Percentiles rank a stretch among this genome's conserved stretches.
Conservation (phyloP, 352 stramenopile species). For the Globisporangium acanthophoron region DNA sequence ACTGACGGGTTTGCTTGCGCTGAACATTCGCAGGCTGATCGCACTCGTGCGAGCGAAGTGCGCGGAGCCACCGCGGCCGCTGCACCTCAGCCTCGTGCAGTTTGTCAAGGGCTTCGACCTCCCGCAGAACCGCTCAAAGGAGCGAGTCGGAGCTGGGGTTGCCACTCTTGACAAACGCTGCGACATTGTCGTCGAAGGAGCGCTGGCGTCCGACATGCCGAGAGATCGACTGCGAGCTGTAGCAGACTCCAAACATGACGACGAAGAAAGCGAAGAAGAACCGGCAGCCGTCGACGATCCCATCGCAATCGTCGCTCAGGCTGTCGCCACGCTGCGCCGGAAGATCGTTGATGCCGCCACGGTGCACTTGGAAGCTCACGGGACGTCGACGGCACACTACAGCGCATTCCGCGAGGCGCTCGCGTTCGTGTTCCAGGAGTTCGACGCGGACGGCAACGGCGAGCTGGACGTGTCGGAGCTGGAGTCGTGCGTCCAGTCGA, state of each 20-base stretch:
- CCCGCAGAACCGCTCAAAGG: not conserved
- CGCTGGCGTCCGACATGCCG: not conserved
- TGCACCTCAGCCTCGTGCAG: slow-evolving; percentile 38
- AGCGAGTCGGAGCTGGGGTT: not conserved
- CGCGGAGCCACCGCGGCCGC: slow-evolving; percentile 23
- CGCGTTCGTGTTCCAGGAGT: slow-evolving; percentile 39
- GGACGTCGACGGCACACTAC: slow-evolving; percentile 31
- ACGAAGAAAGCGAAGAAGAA: not conserved
- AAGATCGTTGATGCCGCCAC: slow-evolving; percentile 36
- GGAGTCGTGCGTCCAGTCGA: slow-evolving; percentile 36
- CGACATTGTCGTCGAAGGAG: not conserved
- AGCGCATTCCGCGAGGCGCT: slow-evolving; percentile 50
- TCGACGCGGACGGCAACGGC: slow-evolving; percentile 50
- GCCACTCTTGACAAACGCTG: too few relatives aligned
- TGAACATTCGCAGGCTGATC: slow-evolving; percentile 31
- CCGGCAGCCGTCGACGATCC: slow-evolving; percentile 20
- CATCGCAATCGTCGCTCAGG: slow-evolving; percentile 15
- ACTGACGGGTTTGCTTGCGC: not conserved
- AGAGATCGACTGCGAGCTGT: not conserved
- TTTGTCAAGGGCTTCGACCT: slow-evolving; percentile 61
- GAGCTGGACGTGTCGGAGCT: slow-evolving; percentile 52
- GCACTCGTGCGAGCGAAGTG: slow-evolving; percentile 46
- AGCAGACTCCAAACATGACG: not conserved
- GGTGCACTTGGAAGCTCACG: slow-evolving; percentile 18
- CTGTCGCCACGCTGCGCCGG: slow-evolving; percentile 28